Evolutionary conservation across 2,329 filamentous ascomycete species (phyloP).

Genomic region (Pseudogymnoascus sp.): DNA sequence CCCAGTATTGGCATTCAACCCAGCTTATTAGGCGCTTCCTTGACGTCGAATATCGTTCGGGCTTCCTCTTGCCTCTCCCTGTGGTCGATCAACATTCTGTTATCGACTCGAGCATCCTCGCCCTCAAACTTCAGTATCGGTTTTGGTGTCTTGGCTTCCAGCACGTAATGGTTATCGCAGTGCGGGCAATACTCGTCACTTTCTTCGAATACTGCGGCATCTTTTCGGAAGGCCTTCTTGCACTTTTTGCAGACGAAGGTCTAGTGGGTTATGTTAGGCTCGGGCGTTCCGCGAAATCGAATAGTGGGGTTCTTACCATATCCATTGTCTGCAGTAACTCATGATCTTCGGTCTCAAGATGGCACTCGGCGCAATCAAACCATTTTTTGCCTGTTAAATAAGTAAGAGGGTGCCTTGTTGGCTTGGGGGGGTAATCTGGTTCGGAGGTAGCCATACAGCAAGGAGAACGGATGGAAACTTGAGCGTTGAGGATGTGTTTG

Average conservation of each 20-base stretch:
- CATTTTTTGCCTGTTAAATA: conserved; percentile 68
- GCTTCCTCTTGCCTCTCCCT: conserved; percentile 52
- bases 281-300: conserved; percentile 6
- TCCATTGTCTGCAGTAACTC: conserved; percentile 68
- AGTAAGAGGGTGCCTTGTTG: neutral
- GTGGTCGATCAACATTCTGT: conserved; percentile 89
- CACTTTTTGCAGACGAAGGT: conserved; percentile 97
- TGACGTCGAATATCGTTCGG: conserved; percentile 67
- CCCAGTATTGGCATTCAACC: conserved; percentile 45
- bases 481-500: conserved; percentile 97
- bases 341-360: conserved; percentile 73
- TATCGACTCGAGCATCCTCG: conserved; percentile 79
- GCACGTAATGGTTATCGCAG: conserved; percentile 96
- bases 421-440: neutral
- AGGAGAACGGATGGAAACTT: conserved; percentile 89
- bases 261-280: conserved; percentile 18
- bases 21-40: conserved; percentile 64
- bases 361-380: conserved; percentile 98
- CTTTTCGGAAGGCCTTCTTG: conserved; percentile 95
- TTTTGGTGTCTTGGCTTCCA: conserved; percentile 81
- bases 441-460: conserved; percentile 60
- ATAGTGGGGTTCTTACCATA: conserved; percentile 47
- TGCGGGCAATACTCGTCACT: conserved; percentile 98
- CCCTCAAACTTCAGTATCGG: conserved; percentile 80
- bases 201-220: conserved; percentile 86